Base-by-base conservation (phyloP, 352 stramenopile genomes). In the Globisporangium nodosum region DNA sequence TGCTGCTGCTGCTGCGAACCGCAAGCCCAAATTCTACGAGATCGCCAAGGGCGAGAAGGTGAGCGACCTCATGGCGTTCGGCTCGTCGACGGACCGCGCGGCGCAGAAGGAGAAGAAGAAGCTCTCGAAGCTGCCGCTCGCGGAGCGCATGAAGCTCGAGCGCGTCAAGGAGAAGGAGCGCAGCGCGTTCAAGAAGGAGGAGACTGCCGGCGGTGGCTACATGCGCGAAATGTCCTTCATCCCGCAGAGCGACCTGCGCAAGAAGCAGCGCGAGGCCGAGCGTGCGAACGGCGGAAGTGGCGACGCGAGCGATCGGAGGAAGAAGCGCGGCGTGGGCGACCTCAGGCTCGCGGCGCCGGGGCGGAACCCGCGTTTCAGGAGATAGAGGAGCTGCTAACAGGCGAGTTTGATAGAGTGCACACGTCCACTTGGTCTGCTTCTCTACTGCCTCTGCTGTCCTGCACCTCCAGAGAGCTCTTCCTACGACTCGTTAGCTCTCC, bases 1-100 rank as follows among this genome's bases (percentile, higher is more conserved):
- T 37, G 33, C 33, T 37, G 33, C 33, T 16, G 27, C 43, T 63
- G 48, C 18, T 18, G 18, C 47, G 4, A 74, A 73, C 58, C 64
- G 58, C 52, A 90, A 85, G 49, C 83, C 83, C 27, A 91, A 92
- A 60, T 93, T 96, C 55, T 93, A 91, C 70, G 84, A 94, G 69
- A 88, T 96, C 37, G 79, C 82, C 47, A 80, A 85, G 64, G 84
- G 82, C 52, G 86, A 94, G 57, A 88, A 88, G 54, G 74, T 96
- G 52, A 73, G 76, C 50, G 79, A 89, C 53, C 81, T 93, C 53
- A 91, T 93, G 68, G 64, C 73, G 6, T 91, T 95, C 50, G 80
- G 80, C 4, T 87, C 81, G 45, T 74, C 78, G 30, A 70, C 69
- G 48, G 83, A 95, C 54, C 74, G 69, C 58, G 77, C 72, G 51